Evolutionary conservation across 257 asterid genomes (phyloP), one percentile per base, ranked within the genome.

Genomic region (Oldenlandia corymbosa): DNA sequence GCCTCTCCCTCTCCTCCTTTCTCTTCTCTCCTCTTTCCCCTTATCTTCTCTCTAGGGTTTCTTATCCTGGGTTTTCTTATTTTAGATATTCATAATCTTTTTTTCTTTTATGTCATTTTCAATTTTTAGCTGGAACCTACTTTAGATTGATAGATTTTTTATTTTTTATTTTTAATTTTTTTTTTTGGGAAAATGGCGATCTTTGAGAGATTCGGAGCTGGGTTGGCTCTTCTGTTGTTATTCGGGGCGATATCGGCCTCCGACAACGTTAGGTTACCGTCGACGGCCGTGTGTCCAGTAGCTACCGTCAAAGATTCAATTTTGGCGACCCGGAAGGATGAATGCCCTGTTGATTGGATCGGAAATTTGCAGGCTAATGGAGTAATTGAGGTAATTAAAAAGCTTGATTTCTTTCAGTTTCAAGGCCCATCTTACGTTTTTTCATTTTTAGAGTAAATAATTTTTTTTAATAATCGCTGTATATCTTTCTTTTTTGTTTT

Each of bases 321-420:
- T 67, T 75, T 81, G 58, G 82, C 80, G 73, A 32, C 81, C 45
- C 68, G 43, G 63, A 72, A 64, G 52, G 78, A 71, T 64, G 73
- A 73, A 34, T 91, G 91, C 39, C 74, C 78, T 65, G 52, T 71
- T 18, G 69, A 60, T 60, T 79, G 72, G 72, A 65, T 80, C 73
- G 76, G 64, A 16, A 67, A 80, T 60, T 75, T 76, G 32, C 49
- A 67, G 71, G 23, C 75, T 55, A 62, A 73, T 65, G 87, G 81
- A 66, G 90, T 83, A 31, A 80, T 83, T 80, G 91, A 86, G 98
- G 96, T 90, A 76, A 24, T 12, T 18, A 51, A 60, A 23, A 24
- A 27, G 39, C 24, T 65, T 27, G 61, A 58, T 17, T 31, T 26
- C 31, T 45, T 20, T 24, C 45, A 48, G 50, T 34, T 65, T 46